Evolutionary conservation across 495 filamentous ascomycete species (phyloP), one percentile per base, ranked within the genome.

Genomic region (Sabuloglossum arenarium): DNA sequence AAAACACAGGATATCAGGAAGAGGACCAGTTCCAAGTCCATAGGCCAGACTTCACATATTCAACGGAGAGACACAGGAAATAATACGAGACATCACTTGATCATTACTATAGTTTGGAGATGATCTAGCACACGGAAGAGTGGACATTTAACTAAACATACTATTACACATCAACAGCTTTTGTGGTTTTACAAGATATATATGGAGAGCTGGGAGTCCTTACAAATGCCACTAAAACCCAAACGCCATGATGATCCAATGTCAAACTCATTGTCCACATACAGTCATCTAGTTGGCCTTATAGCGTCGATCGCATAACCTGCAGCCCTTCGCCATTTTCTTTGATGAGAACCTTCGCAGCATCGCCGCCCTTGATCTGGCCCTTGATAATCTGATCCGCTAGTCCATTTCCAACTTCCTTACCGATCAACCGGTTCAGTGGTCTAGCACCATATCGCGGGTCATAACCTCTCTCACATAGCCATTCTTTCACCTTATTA

Each of bases 351-450:
- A 93, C 84, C 37, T 70, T 69, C 16, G 84, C 88, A 6, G 68
- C 71, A 59, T 94, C 82, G 0, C 86, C 90, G 31, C 67, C 75
- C 65, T 79, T 81, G 34, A 97, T 69, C 64, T 88, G 74, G 11
- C 91, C 91, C 37, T 86, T 74, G 57, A 96, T 95, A 60, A 98
- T 89, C 72, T 80, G 84, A 60, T 93, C 88, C 0, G 93, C 91
- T 28, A 97, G 72, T 5, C 78, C 74, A 69, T 94, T 95, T 51
- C 86, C 85, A 58, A 98, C 82, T 66, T 93, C 75, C 63, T 84
- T 95, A 8, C 81, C 75, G 56, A 98, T 94, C 16, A 96, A 73
- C 29, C 93, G 75, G 64, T 97, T 97, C 32, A 97, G 74, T 28
- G 91, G 91, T n/a, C 93, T 74, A 23, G 91, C 91, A 57, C 93